Evolutionary conservation across 306 rosid species (phyloP).

Genomic region (Rosa persica): DNA sequence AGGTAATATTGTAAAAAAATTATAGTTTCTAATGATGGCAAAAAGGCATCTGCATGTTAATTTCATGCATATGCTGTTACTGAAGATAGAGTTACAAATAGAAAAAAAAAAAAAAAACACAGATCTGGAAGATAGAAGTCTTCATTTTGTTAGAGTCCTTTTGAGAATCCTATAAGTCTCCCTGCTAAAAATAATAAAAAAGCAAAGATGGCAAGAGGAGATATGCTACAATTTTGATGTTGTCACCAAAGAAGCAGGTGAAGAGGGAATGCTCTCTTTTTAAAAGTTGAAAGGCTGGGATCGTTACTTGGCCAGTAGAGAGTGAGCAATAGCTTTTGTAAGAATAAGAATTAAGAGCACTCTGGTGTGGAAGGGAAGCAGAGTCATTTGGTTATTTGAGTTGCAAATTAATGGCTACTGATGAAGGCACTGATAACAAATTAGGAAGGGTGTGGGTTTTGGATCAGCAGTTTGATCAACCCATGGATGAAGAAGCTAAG

Average conservation of each 20-base stretch:
- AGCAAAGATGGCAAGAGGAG: background rate
- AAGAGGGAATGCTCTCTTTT: background rate
- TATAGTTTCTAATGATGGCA: too few species aligned
- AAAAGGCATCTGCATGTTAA: too few species aligned
- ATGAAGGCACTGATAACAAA: slow-evolving; percentile 40
- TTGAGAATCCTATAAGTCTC: too few species aligned
- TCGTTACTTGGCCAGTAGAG: background rate
- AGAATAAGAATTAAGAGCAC: background rate
- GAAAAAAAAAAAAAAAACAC: too few species aligned
- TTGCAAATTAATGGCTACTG: slow-evolving; percentile 35
- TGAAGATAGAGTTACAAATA: too few species aligned
- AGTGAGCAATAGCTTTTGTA: background rate
- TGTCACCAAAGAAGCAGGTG: background rate
- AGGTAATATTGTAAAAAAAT: too few species aligned
- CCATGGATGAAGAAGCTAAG: slow-evolving; percentile 91
- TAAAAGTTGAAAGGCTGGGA: background rate
- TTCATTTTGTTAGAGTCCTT: too few species aligned
- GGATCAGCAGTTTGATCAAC: slow-evolving; percentile 82
- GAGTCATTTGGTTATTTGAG: background rate
- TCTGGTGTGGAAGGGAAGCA: background rate
- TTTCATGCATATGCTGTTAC: too few species aligned
- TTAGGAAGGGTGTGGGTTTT: slow-evolving; percentile 76
- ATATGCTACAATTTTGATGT: background rate
- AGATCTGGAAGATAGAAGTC: too few species aligned
- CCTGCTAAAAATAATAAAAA: too few species aligned